These are phyloP conservation scores for Teunomyces tritomae DNA, from an alignment of 805 yeast species.

Conservation along the genomic window DNA sequence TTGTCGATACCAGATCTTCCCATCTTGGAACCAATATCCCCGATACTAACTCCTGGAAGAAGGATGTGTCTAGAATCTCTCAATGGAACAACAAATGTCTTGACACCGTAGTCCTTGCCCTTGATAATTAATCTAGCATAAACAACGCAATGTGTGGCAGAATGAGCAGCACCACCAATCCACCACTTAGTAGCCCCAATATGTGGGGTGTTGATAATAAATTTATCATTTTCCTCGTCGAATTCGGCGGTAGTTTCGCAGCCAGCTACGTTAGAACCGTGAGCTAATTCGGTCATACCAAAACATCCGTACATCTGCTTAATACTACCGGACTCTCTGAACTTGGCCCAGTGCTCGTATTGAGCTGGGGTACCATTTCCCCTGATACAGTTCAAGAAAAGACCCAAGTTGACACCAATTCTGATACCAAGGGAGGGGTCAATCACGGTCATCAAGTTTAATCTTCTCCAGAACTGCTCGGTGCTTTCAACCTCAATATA, in stretches of 20 bases:
- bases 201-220: slow-evolving; percentile 45
- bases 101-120: slow-evolving; percentile 46
- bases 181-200: slow-evolving; percentile 51
- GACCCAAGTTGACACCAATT: slow-evolving; percentile 38
- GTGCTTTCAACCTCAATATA: slow-evolving; percentile 33
- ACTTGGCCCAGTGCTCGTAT: slow-evolving; percentile 35
- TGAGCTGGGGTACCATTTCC: slow-evolving; percentile 43
- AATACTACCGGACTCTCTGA: slow-evolving; percentile 31
- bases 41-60: slow-evolving; percentile 43
- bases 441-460: slow-evolving; percentile 34
- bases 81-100: slow-evolving; percentile 46
- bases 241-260: slow-evolving; percentile 71
- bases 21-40: slow-evolving; percentile 49
- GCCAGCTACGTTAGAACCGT: slow-evolving; percentile 84
- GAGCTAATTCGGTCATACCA: slow-evolving; percentile 91
- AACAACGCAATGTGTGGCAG: slow-evolving; percentile 40
- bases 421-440: slow-evolving; percentile 41
- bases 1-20: slow-evolving; percentile 50
- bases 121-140: slow-evolving; percentile 44
- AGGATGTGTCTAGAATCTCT: slow-evolving; percentile 42
- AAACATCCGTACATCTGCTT: slow-evolving; percentile 71
- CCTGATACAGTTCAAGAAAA: slow-evolving; percentile 36
- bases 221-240: slow-evolving; percentile 40
- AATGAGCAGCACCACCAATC: slow-evolving; percentile 51
- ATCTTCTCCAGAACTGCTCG: slow-evolving; percentile 31